Evolutionary conservation across 768 basidiomycete species (phyloP).

Genomic region (Xerocomus spinulosus): DNA sequence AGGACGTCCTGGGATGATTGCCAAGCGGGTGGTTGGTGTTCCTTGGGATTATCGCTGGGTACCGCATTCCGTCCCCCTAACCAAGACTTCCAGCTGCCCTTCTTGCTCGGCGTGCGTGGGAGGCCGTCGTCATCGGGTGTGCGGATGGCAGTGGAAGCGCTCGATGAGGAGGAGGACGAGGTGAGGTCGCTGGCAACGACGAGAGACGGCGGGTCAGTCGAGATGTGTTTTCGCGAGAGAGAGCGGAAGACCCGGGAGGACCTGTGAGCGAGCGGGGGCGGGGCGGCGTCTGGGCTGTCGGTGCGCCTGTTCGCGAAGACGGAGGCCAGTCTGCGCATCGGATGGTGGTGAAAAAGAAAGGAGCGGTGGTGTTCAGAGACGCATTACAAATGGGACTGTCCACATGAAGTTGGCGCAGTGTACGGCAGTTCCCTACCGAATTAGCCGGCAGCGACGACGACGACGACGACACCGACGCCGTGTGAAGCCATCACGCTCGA

Average conservation of each 20-base stretch:
- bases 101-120: conserved; percentile 34
- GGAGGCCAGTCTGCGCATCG: conserved; percentile 64
- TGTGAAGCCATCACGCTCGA: conserved; percentile 2
- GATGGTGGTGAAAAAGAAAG: conserved; percentile 22
- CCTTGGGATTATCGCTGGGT: conserved; percentile 27
- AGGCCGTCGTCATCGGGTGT: conserved; percentile 57
- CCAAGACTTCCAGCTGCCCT: conserved; percentile 57
- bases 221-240: conserved; percentile 26
- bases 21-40: conserved; percentile 29
- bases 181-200: conserved; percentile 33
- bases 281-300: conserved; percentile 25
- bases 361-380: conserved; percentile 19
- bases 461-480: conserved; percentile 7
- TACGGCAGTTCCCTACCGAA: conserved; percentile 19
- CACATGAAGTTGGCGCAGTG: conserved; percentile 5
- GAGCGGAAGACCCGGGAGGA: conserved; percentile 22
- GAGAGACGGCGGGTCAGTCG: conserved; percentile 11
- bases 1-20: conserved; percentile 22
- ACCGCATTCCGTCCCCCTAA: conserved; percentile 37
- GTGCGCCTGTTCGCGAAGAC: conserved; percentile 46
- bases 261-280: conserved; percentile 20
- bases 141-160: conserved; percentile 47
- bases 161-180: conserved; percentile 61
- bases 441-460: conserved; percentile 12
- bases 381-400: conserved; percentile 36